phyloP scores from a whole-genome alignment of 345 rosid species.

The Camelina hispida region DNA sequence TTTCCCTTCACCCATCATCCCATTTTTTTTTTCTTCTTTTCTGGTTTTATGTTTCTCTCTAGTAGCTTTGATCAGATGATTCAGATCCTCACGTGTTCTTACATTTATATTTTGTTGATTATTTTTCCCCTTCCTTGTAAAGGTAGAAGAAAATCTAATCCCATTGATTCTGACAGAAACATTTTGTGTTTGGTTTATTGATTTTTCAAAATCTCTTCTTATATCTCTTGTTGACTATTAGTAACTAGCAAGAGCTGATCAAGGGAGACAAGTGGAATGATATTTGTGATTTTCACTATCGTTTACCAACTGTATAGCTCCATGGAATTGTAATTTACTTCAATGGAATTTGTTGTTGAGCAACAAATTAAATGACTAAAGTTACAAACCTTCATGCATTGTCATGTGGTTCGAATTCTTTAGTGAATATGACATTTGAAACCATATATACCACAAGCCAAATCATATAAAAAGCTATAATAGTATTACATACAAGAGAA shows the following conservation, averaged over 20 bases:
- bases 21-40: conserved; percentile 10
- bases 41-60: conserved; percentile 25
- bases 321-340: background rate
- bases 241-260: no score
- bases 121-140: conserved; percentile 39
- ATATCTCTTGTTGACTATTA: background rate
- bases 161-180: conserved; percentile 43
- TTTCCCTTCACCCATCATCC: conserved; percentile 21
- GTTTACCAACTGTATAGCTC: background rate
- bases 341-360: background rate
- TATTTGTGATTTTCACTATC: background rate
- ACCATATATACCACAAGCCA: conserved; percentile 22
- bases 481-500: background rate
- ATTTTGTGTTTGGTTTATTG: conserved; percentile 17
- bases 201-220: background rate
- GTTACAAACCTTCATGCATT: background rate
- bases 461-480: conserved; percentile 12
- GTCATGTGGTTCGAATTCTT: background rate
- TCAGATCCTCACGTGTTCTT: conserved; percentile 40
- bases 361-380: background rate
- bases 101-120: conserved; percentile 45
- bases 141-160: conserved; percentile 47
- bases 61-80: conserved; percentile 46
- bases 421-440: background rate
- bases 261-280: no score